Percentiles rank a stretch among this genome's conserved stretches.
phyloP scores from a whole-genome alignment of 495 filamentous ascomycete species.

The Talaromyces ruber region DNA sequence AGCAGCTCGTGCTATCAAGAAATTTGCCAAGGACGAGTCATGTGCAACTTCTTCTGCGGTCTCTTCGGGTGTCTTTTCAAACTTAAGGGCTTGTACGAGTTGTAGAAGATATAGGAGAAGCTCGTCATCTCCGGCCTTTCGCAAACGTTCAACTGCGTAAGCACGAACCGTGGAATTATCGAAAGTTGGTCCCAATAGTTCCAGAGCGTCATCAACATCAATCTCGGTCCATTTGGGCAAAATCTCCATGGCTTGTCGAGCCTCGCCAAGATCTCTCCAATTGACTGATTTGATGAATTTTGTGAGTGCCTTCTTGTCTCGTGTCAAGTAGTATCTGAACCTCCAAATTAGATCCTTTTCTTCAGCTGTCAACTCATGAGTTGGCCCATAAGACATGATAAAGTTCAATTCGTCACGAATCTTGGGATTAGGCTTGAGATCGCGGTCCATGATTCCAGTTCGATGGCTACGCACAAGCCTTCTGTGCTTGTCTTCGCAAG shows the following conservation, averaged over 20 bases:
- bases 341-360: conserved; percentile 97
- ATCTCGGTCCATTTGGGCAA: conserved; percentile 94
- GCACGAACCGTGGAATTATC: conserved; percentile 80
- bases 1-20: conserved; percentile 78
- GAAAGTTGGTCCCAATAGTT: conserved; percentile 86
- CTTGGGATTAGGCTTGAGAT: conserved; percentile 94
- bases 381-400: conserved; percentile 89
- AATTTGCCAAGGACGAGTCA: conserved; percentile 83
- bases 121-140: conserved; percentile 91
- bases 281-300: conserved; percentile 97
- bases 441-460: conserved; percentile 86
- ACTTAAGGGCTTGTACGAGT: conserved; percentile 93
- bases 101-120: conserved; percentile 88
- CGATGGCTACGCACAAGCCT: conserved; percentile 84
- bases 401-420: conserved; percentile 86
- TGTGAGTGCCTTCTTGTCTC: conserved; percentile 88
- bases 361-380: conserved; percentile 73
- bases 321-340: conserved; percentile 85
- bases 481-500: conserved; percentile 90
- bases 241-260: conserved; percentile 80
- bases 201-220: conserved; percentile 92
- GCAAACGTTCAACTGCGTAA: conserved; percentile 86
- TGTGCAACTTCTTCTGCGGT: conserved; percentile 54
- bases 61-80: conserved; percentile 62
- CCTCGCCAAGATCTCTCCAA: conserved; percentile 82